Evolutionary conservation across 306 rosid species (phyloP), one percentile per base, ranked within the genome.

Genomic region (Citrullus amarus): DNA sequence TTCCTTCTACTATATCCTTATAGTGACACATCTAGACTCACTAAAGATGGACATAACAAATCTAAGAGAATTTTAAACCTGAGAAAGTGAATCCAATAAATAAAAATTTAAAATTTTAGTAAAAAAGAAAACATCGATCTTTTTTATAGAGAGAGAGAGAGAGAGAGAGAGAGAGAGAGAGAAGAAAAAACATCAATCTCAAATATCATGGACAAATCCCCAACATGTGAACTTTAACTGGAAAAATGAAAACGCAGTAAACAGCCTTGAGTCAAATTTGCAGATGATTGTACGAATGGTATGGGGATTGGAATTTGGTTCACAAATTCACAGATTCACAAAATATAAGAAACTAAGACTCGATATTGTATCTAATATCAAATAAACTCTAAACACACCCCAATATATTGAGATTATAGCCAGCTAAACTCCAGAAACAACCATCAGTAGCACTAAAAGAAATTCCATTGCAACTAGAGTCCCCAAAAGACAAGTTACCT

Each of bases 401-500:
- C 50, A 17, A 74, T 17, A 17, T 18, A 53, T 54, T 50, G n/a
- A 30, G 56, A 8, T 22, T 46, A 43, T 18, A 74, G 43, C 62
- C 78, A 53, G 34, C 30, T 53, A 28, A 74, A 32, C 78, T 17
- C 6, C 18, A 74, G 50, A 74, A 74, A 30, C 59, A 39, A 11
- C 38, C 39, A 58, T 36, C 68, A 20, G 48, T 22, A 39, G 41
- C 66, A 75, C 55, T 20, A 76, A 56, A 76, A 57, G 20, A 41
- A 62, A 51, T 17, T 20, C 8, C 60, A 74, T 79, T 77, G 15
- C 57, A 80, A 80, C 43, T 51, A 50, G 75, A 30, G 41, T 39
- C 79, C 46, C 70, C 62, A 66, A 54, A 28, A 75, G 63, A 59
- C 18, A 82, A 25, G 15, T 83, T 85, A 92, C 99, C 99, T 95